Base-by-base conservation (phyloP, 106 monocot species). In the Dendrobium huoshanense region DNA sequence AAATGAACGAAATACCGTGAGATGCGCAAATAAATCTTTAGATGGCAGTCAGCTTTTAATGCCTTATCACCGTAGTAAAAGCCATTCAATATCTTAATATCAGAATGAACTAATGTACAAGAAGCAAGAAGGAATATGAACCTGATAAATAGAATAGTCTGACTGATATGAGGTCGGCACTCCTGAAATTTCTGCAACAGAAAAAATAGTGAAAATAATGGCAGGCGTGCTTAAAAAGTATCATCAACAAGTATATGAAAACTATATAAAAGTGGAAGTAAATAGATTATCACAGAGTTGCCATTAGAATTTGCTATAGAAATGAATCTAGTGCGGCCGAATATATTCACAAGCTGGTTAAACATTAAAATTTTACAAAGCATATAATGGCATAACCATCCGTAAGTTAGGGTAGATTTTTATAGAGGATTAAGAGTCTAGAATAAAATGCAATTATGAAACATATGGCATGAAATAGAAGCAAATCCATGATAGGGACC, bases 101-200 rank as follows among this genome's bases (percentile, higher is more conserved):
- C 70, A 33, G 13, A 70, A 17, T 33, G 70, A 68, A 68, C 25
- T 16, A 37, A 9, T 70, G 70, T 16, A 37, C 13, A 37, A 29
- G 37, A 37, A 37, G 15, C 15, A 70, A 24, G 68, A 4, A 70
- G 16, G 20, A 70, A 13, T 70, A 61, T 70, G 70, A 29, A 70
- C 70, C 70, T 70, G 70, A 37, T 33, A 70, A 70, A 10, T 37
- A 70, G 70, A 37, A 16, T 70, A 70, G 37, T 70, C 70, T 37
- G 70, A 11, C 3, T 3, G 37, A 70, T 70, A 70, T 3, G 37
- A 37, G 15, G 37, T 4, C 9, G 70, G 37, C 3, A 37, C 13
- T 70, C 70, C 37, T 33, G 37, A 70, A 70, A 37, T 70, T 70
- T 0, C 70, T 70, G 70, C 13, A 33, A 70, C 17, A 70, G 20